Evolutionary conservation across 345 rosid species (phyloP).

Genomic region (Euphorbia pulcherrima): DNA sequence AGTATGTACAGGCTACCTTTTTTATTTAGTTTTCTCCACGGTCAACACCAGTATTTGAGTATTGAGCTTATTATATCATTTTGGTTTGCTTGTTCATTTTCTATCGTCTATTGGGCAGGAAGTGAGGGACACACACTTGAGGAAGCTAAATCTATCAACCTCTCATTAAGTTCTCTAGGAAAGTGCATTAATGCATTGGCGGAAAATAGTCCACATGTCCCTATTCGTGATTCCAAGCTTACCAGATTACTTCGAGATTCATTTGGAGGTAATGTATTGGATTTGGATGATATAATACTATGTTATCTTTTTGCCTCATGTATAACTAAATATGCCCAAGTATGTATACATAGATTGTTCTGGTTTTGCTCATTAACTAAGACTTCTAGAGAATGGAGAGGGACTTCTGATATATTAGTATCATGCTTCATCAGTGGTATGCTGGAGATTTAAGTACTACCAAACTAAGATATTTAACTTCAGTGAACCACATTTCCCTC

Average conservation of each 20-base stretch:
- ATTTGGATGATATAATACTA: background rate
- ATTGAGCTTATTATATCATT: slow-evolving; percentile 11
- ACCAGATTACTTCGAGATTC: slow-evolving; percentile 98
- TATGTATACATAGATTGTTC: background rate
- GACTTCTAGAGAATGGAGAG: background rate
- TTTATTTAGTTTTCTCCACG: background rate
- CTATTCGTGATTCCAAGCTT: slow-evolving; percentile 97
- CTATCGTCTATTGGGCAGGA: slow-evolving; percentile 52
- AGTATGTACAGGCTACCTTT: too few species aligned
- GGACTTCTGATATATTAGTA: background rate
- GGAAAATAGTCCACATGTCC: slow-evolving; percentile 87
- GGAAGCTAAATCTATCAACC: slow-evolving; percentile 99
- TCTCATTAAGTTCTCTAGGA: slow-evolving; percentile 95
- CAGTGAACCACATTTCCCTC: background rate
- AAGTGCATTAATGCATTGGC: slow-evolving; percentile 99
- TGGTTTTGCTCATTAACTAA: background rate
- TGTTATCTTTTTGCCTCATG: background rate
- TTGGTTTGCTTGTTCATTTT: slow-evolving; percentile 12
- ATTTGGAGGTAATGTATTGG: slow-evolving; percentile 77
- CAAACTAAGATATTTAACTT: background rate
- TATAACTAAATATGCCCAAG: background rate
- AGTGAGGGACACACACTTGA: slow-evolving; percentile 96
- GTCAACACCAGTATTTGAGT: background rate
- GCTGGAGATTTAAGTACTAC: background rate
- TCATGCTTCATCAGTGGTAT: background rate